phyloP scores from a whole-genome alignment of 2,329 filamentous ascomycete genomes.

The Pezicula carpinea region DNA sequence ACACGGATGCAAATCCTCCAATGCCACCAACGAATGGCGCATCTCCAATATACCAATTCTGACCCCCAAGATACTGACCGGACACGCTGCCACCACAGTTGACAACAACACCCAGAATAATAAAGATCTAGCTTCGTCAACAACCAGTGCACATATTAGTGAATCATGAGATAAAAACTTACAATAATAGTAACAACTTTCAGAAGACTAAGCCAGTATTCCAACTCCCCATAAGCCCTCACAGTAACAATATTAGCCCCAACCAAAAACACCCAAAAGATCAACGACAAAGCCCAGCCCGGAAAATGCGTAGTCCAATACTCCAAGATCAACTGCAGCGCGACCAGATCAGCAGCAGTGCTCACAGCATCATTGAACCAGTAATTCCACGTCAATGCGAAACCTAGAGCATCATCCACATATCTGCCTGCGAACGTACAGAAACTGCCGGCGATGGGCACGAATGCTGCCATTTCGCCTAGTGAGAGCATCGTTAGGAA shows the following conservation, averaged over 20 bases:
- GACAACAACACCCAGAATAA: constrained; percentile 57
- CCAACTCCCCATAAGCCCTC: constrained; percentile 47
- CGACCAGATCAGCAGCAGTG: constrained; percentile 56
- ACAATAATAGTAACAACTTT: constrained; percentile 49
- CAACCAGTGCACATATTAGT: too few relatives aligned
- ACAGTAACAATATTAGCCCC: constrained; percentile 48
- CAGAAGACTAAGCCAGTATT: constrained; percentile 52
- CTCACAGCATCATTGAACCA: constrained; percentile 64
- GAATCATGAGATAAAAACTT: too few relatives aligned
- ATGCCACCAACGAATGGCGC: constrained; percentile 63
- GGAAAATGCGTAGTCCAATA: constrained; percentile 61
- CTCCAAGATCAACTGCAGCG: constrained; percentile 51
- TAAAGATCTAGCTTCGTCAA: constrained; percentile 47
- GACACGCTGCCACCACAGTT: constrained; percentile 52
- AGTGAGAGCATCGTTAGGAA: constrained; percentile 54
- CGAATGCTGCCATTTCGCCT: constrained; percentile 56
- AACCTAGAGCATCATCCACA: constrained; percentile 49
- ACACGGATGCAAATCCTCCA: constrained; percentile 61
- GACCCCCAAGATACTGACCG: constrained; percentile 52
- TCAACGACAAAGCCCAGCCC: constrained; percentile 57
- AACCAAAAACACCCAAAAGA: constrained; percentile 54
- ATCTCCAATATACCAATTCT: constrained; percentile 53
- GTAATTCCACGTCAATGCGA: constrained; percentile 52
- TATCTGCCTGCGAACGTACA: constrained; percentile 51
- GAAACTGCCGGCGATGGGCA: constrained; percentile 47